These are phyloP conservation scores for Aspergillus sp. DNA, from an alignment of 2,329 filamentous ascomycete genomes.

Conservation along the genomic window DNA sequence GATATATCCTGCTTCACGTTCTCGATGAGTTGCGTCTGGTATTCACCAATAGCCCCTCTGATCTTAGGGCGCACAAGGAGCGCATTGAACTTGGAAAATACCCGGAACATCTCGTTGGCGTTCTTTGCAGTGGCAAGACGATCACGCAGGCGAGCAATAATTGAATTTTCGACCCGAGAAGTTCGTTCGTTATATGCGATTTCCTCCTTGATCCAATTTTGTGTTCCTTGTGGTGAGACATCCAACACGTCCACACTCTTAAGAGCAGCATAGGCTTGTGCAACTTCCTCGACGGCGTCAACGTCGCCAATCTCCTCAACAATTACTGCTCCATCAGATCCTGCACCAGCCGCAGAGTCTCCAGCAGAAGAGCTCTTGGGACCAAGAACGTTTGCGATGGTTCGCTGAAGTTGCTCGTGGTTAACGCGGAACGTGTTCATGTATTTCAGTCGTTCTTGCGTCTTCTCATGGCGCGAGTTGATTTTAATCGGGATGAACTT, in stretches of 20 bases:
- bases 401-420: slow-evolving; percentile 94
- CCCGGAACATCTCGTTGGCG: slow-evolving; percentile 98
- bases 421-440: slow-evolving; percentile 94
- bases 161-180: slow-evolving; percentile 95
- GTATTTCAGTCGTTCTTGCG: slow-evolving; percentile 88
- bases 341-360: slow-evolving; percentile 37
- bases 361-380: slow-evolving; percentile 64
- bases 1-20: slow-evolving; percentile 97
- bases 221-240: slow-evolving; percentile 84
- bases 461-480: slow-evolving; percentile 78
- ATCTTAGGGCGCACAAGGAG: slow-evolving; percentile 99
- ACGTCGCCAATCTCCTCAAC: slow-evolving; percentile 96
- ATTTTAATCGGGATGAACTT: slow-evolving; percentile 99
- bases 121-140: slow-evolving; percentile 93
- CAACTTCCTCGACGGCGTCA: slow-evolving; percentile 94
- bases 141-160: slow-evolving; percentile 90
- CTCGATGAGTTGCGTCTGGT: slow-evolving; percentile 96
- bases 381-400: slow-evolving; percentile 94
- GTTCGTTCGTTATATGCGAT: slow-evolving; percentile 97
- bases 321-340: slow-evolving; percentile 64
- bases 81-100: slow-evolving; percentile 99
- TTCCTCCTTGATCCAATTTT: slow-evolving; percentile 90
- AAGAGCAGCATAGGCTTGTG: slow-evolving; percentile 88
- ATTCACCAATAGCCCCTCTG: slow-evolving; percentile 93
- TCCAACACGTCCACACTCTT: slow-evolving; percentile 95